Evolutionary conservation across 2,329 filamentous ascomycete genomes (phyloP).

Genomic region (Nemania sp.): DNA sequence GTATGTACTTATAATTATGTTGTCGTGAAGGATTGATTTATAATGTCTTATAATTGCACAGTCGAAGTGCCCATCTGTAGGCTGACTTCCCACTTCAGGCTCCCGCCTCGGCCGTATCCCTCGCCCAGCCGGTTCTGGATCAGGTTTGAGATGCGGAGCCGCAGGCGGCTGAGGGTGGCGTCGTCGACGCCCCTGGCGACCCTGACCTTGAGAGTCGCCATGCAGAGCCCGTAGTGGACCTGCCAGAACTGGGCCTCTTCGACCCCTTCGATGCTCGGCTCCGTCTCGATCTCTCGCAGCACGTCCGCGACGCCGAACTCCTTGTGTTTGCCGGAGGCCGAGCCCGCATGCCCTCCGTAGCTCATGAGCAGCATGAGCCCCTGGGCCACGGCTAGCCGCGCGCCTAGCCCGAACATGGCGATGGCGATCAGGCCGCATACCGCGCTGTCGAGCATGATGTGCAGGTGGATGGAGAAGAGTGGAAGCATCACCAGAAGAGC

Average conservation of each 20-base stretch:
- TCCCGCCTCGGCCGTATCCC: conserved; percentile 79
- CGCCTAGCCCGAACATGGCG: conserved; percentile 86
- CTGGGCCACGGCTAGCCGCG: conserved; percentile 80
- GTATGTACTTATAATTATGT: conserved; percentile 4
- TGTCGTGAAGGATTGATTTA: not conserved
- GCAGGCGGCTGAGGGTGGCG: conserved; percentile 70
- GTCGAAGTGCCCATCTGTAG: conserved; percentile 67
- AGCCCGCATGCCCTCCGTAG: conserved; percentile 57
- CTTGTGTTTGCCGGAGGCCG: conserved; percentile 38
- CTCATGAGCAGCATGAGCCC: conserved; percentile 97
- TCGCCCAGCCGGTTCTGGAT: conserved; percentile 87
- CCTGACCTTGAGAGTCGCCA: conserved; percentile 88
- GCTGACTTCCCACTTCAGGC: conserved; percentile 90
- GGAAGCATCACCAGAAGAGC: conserved; percentile 79
- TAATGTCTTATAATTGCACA: conserved; percentile 4
- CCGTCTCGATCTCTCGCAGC: conserved; percentile 82
- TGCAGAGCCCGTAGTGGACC: conserved; percentile 94
- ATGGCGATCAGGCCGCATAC: conserved; percentile 82
- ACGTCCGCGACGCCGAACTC: conserved; percentile 68
- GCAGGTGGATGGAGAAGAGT: conserved; percentile 78
- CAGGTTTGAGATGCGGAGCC: conserved; percentile 75
- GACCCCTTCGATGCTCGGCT: conserved; percentile 74
- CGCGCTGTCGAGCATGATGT: conserved; percentile 80
- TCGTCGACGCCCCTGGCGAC: conserved; percentile 69
- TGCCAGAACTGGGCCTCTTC: conserved; percentile 98